Evolutionary conservation across 495 filamentous ascomycete genomes (phyloP).

Genomic region (Penicillium argentinense): DNA sequence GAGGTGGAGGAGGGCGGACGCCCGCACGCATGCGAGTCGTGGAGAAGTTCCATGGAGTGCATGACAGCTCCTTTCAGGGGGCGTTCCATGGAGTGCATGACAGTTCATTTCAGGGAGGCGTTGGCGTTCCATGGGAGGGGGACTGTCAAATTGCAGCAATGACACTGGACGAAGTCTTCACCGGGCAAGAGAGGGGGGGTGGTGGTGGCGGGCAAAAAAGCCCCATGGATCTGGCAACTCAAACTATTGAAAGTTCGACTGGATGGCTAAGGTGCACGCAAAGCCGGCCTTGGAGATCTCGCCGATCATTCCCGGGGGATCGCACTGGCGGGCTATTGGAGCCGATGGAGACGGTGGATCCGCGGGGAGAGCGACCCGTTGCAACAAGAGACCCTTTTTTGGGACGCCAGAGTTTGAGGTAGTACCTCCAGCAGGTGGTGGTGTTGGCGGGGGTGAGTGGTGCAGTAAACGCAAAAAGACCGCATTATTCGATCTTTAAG

Average conservation of each 20-base stretch:
- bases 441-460: too few species aligned
- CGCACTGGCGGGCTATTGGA: background rate
- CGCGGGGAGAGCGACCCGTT: background rate
- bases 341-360: background rate
- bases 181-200: too few species aligned
- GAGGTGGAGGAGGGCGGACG: background rate
- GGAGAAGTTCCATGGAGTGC: background rate
- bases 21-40: background rate
- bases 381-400: background rate
- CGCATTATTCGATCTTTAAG: too few species aligned
- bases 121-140: too few species aligned
- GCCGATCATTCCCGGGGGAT: conserved; percentile 5
- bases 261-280: conserved; percentile 1
- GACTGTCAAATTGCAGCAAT: too few species aligned
- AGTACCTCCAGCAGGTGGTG: background rate
- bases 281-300: background rate
- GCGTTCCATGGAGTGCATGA: background rate
- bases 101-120: background rate
- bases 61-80: conserved; percentile 4
- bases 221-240: background rate
- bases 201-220: background rate
- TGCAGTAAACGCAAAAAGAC: too few species aligned
- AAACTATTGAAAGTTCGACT: conserved; percentile 4
- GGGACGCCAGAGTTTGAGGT: background rate
- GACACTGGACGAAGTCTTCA: background rate